phyloP scores from a whole-genome alignment of 305 asterid genomes.

The Ilex paraguariensis region DNA sequence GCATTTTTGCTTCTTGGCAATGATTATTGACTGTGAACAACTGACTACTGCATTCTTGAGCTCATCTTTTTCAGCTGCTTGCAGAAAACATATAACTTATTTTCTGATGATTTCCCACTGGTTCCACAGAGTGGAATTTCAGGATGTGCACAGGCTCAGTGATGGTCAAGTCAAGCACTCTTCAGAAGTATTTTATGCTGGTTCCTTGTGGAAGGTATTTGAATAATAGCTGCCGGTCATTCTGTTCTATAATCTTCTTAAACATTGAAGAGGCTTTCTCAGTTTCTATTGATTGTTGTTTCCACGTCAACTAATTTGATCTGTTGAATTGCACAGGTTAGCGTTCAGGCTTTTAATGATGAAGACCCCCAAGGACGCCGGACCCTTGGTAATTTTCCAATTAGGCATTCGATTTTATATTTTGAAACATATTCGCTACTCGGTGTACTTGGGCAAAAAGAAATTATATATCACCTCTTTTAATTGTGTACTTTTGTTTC shows the following conservation, averaged over 20 bases:
- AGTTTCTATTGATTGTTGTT: conserved; percentile 10
- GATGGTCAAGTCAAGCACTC: conserved; percentile 98
- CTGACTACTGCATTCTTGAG: conserved; percentile 3
- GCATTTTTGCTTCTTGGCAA: no score
- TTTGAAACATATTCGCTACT: conserved; percentile 2
- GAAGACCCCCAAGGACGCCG: conserved; percentile 99
- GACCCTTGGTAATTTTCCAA: conserved; percentile 68
- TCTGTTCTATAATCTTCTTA: not conserved
- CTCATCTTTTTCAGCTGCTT: conserved; percentile 8
- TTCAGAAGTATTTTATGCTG: conserved; percentile 89
- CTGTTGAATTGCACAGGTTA: conserved; percentile 52
- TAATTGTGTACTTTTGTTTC: conserved; percentile 11
- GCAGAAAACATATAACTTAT: conserved; percentile 1
- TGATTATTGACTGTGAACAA: not conserved
- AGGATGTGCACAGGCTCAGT: conserved; percentile 77
- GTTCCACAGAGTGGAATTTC: conserved; percentile 80
- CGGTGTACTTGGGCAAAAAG: conserved; percentile 6
- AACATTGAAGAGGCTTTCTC: conserved; percentile 9
- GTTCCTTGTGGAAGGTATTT: conserved; percentile 94
- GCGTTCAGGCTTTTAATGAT: conserved; percentile 93
- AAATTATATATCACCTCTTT: not conserved
- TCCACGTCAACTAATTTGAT: conserved; percentile 17
- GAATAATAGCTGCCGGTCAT: conserved; percentile 7
- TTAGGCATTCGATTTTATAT: not conserved
- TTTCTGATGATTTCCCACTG: conserved; percentile 21